A percentile compares a stretch with the other conserved stretches of the same genome.
phyloP scores from a whole-genome alignment of 352 stramenopile genomes.

The Phytophthora sp. region DNA sequence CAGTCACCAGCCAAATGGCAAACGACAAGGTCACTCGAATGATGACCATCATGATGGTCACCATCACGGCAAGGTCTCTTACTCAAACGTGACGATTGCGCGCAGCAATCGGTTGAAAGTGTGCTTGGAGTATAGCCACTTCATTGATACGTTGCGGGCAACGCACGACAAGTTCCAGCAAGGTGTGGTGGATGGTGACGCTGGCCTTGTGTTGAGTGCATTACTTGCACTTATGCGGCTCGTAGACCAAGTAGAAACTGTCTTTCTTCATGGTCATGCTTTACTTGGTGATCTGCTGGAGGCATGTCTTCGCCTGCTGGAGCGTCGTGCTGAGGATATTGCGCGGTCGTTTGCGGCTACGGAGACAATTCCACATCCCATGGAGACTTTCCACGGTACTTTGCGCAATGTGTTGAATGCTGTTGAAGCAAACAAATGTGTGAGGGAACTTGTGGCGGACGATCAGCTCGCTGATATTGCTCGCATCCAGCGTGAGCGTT shows the following conservation, averaged over 20 bases:
- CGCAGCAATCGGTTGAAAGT: constrained; percentile 78
- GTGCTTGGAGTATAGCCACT: constrained; percentile 79
- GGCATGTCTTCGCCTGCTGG: constrained; percentile 58
- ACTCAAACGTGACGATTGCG: constrained; percentile 75
- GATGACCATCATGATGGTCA: constrained; percentile 40
- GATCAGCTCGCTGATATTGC: constrained; percentile 63
- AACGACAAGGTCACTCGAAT: constrained; percentile 23
- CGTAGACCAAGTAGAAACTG: constrained; percentile 76
- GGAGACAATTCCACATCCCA: constrained; percentile 67
- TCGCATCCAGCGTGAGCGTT: constrained; percentile 65
- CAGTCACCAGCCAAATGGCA: constrained; percentile 34
- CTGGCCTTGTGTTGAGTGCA: constrained; percentile 64
- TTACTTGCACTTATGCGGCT: constrained; percentile 68
- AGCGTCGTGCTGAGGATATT: constrained; percentile 47
- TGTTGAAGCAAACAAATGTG: constrained; percentile 69
- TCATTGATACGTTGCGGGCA: constrained; percentile 73
- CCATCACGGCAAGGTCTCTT: constrained; percentile 36
- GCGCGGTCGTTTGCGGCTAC: constrained; percentile 47
- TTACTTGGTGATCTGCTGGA: constrained; percentile 67
- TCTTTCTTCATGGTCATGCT: constrained; percentile 73
- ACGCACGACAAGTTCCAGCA: constrained; percentile 73
- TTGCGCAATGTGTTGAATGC: constrained; percentile 76
- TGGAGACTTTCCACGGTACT: constrained; percentile 80
- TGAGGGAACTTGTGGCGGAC: constrained; percentile 64
- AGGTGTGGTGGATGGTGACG: constrained; percentile 56